Evolutionary conservation across 495 filamentous ascomycete species (phyloP).

Genomic region (Geoglossum glabrum): DNA sequence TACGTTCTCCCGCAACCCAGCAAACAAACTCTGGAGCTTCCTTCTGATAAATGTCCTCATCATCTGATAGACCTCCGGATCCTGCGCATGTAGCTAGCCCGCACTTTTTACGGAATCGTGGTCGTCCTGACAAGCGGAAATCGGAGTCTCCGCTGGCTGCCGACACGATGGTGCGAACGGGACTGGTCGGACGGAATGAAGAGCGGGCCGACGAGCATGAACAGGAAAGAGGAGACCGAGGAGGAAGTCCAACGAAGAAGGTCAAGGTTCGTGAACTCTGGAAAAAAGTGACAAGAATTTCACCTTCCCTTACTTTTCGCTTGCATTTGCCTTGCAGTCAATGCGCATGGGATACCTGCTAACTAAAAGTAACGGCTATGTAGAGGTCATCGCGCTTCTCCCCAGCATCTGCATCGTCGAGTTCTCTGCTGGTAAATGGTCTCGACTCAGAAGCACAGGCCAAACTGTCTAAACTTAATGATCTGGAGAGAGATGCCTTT

Average conservation of each 20-base stretch:
- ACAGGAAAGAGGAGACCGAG: neutral
- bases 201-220: neutral
- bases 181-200: neutral
- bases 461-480: neutral
- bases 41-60: neutral
- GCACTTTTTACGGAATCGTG: neutral
- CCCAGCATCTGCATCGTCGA: neutral
- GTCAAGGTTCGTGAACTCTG: neutral
- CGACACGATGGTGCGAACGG: neutral
- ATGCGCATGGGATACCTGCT: neutral
- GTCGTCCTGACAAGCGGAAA: neutral
- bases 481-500: neutral
- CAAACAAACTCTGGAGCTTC: neutral
- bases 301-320: neutral
- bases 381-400: neutral
- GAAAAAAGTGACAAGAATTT: neutral
- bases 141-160: neutral
- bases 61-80: neutral
- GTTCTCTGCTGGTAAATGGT: neutral
- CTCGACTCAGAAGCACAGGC: neutral
- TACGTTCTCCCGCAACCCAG: neutral
- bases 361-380: neutral
- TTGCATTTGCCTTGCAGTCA: neutral
- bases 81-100: neutral
- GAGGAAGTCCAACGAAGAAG: neutral